Evolutionary conservation across 768 basidiomycete genomes (phyloP).

Genomic region (Xanthoconium stramineum): DNA sequence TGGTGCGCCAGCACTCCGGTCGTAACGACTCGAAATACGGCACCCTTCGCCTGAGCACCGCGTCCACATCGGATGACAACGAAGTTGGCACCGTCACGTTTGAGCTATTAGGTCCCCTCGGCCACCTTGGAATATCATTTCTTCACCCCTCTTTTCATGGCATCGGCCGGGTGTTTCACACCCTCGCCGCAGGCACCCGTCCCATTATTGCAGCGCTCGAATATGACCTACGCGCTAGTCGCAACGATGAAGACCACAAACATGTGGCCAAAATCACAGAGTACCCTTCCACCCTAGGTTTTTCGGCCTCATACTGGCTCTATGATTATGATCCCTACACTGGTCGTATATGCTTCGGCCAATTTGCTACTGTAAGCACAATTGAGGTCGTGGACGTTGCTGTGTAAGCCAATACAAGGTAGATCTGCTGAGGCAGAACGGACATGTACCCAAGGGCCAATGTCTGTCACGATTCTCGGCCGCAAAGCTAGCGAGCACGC

Average conservation of each 20-base stretch:
- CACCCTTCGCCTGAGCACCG: slow-evolving; percentile 3
- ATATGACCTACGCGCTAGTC: slow-evolving; percentile 6
- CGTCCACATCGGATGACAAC: not conserved
- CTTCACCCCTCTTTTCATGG: slow-evolving; percentile 13
- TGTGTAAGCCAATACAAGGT: no score
- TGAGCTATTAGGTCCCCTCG: not conserved
- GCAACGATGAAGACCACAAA: no score
- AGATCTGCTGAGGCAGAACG: no score
- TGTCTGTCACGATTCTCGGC: no score
- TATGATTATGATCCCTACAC: no score
- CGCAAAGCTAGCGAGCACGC: no score
- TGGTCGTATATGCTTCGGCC: no score
- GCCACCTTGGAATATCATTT: not conserved
- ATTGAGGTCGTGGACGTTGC: no score
- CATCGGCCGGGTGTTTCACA: slow-evolving; percentile 8
- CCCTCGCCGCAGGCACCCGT: not conserved
- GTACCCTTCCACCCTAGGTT: slow-evolving; percentile 6
- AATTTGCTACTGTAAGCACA: no score
- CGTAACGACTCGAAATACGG: not conserved
- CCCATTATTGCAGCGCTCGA: slow-evolving; percentile 4
- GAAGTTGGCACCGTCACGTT: slow-evolving; percentile 9
- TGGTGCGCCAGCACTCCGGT: not conserved
- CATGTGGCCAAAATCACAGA: not conserved
- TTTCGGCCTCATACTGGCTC: no score
- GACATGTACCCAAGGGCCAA: no score